Base-by-base conservation (phyloP, 2,329 filamentous ascomycete genomes). In the Bipolaris cookei region DNA sequence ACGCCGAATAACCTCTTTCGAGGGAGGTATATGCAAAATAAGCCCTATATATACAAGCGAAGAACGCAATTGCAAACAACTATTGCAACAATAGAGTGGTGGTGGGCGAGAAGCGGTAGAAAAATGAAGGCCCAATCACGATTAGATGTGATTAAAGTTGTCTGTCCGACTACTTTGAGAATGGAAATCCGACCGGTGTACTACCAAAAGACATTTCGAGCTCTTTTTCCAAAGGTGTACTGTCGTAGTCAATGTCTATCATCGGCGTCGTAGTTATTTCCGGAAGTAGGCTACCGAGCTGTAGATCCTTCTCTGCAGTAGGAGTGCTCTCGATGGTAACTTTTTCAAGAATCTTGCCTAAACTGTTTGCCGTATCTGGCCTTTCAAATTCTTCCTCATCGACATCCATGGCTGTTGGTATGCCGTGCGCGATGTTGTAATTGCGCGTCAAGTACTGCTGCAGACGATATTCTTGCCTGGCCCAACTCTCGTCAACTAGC, bases 401-500 rank as follows among this genome's bases (percentile, higher is more conserved):
- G 4, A 81, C 75, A 14, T 79, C 77, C 70, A 80, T 70, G 2
- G 77, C 64, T 3, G 76, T 77, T 1, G 78, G 76, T 13, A 82
- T 71, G 10, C 77, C 76, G 50, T 80, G 74, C 1, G 78, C 73
- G 14, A 82, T 69, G 55, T 79, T 78, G 64, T 76, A 76, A 61
- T 83, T 83, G 41, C 81, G 77, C 39, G 78, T 71, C 6, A 83
- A 71, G 56, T 81, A 82, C 54, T 80, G 77, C 34, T 79, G 72
- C 1, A 83, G 66, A 1, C 81, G 76, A 55, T 79, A 79, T 52
- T 78, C 78, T 63, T 83, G 81, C 14, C 80, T 73, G 35, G 79
- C 78, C 81, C 81, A 83, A 61, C 80, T 81, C 56, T 83, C 81
- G 32, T 80, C 77, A 0, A 83, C 77, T 0, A 82, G 66, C 4